Evolutionary conservation across 2,329 filamentous ascomycete genomes (phyloP), one percentile per base, ranked within the genome.

Genomic region (Dactylonectria macrodidyma): DNA sequence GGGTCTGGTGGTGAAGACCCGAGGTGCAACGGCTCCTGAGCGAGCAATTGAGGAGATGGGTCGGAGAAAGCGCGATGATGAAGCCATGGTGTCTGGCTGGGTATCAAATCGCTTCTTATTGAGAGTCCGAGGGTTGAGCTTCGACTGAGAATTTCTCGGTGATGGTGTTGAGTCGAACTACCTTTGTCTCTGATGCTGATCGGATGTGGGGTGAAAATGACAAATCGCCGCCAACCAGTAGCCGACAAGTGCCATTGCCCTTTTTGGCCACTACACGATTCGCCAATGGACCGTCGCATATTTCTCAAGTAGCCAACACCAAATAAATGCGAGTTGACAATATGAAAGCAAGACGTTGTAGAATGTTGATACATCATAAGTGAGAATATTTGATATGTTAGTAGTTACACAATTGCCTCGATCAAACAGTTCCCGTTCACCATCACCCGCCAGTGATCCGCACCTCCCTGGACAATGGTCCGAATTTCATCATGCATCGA

Each of bases 1-100:
- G 5, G 57, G 66, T 51, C 77, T 73, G 2, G 69, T 59, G 38
- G 54, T 56, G 19, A 70, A 54, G 30, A 67, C 52, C 9, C 75
- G 66, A 26, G 68, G 62, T 16, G 59, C 63, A 22, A 60, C 24
- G 6, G 59, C 54, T 9, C 68, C 63, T 11, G 70, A 67, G 19
- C 76, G 74, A 34, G 69, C 65, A 56, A 71, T 59, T 57, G 71
- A 73, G 1, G 57, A 63, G n/a, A 73, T 58, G 8, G 75, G 69
- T 7, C 73, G 69, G 50, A 66, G 14, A 3, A 77, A 19, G 19
- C 72, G 72, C 8, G 70, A 60, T 14, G 65, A 50, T 8, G 72
- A 69, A 2, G 66, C n/a, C 75, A 76, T 76, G 52, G 12, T 70
- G 57, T 19, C n/a, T 34, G 38, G 8, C 24, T 47, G 48, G 47